Percentiles rank a stretch among this genome's conserved stretches.
phyloP scores from a whole-genome alignment of 176 grass and related monocot species.

The Carex myosuroides region DNA sequence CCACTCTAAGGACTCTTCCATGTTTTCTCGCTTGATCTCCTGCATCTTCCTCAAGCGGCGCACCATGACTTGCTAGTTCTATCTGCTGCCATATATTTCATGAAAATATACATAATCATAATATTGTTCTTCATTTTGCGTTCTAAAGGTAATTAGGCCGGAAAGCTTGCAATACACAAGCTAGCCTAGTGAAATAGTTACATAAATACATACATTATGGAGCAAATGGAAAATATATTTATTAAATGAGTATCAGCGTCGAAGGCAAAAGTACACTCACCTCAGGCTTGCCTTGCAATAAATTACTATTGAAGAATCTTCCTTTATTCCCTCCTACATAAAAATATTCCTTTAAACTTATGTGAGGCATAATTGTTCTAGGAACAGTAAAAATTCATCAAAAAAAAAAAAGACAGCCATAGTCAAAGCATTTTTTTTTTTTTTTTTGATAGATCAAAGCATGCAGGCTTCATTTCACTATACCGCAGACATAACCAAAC shows the following conservation, averaged over 20 bases:
- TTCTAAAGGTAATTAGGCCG: not conserved
- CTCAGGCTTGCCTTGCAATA: constrained; percentile 18
- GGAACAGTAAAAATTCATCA: not conserved
- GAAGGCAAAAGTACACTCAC: not conserved
- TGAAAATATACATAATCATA: not conserved
- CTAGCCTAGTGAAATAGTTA: not conserved
- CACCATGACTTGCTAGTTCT: not conserved
- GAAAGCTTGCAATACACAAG: not conserved
- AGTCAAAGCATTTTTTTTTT: too few species aligned
- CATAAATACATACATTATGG: not conserved
- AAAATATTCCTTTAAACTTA: not conserved
- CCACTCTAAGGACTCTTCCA: constrained; percentile 49
- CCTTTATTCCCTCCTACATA: constrained; percentile 27
- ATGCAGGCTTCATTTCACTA: not conserved
- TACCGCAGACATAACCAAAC: not conserved
- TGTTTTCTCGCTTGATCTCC: constrained; percentile 10
- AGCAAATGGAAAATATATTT: not conserved
- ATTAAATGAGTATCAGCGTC: not conserved
- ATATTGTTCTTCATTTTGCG: not conserved
- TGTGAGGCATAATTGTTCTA: not conserved
- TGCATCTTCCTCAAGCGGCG: constrained; percentile 16
- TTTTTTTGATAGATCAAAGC: too few species aligned
- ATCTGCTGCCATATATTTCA: not conserved
- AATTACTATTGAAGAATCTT: constrained; percentile 14
- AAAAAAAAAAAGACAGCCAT: not conserved